phyloP scores from a whole-genome alignment of 2,329 filamentous ascomycete species.

The Cladophialophora yegresii region DNA sequence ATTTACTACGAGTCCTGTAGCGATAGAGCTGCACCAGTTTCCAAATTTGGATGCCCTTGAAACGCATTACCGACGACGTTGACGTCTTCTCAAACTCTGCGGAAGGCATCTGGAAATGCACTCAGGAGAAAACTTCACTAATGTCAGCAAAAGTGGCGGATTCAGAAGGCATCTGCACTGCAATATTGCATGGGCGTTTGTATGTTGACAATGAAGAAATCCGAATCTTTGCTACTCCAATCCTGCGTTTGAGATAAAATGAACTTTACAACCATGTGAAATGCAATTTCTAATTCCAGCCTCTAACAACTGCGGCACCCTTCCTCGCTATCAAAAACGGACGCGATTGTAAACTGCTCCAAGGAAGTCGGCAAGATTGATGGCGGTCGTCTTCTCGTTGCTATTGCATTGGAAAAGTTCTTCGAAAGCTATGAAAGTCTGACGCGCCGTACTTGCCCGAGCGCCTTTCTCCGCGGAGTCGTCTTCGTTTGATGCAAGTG shows the following conservation, averaged over 20 bases:
- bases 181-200: background rate
- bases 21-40: background rate
- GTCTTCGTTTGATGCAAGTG: too few species aligned
- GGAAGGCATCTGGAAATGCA: background rate
- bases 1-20: too few species aligned
- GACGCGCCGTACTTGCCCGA: background rate
- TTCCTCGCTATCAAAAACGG: slow-evolving; percentile 13
- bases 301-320: slow-evolving; percentile 2
- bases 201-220: background rate
- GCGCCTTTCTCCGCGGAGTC: too few species aligned
- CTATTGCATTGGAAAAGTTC: slow-evolving; percentile 6
- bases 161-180: background rate
- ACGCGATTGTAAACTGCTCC: slow-evolving; percentile 8
- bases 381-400: background rate
- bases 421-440: background rate
- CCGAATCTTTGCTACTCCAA: background rate
- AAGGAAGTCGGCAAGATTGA: slow-evolving; percentile 10
- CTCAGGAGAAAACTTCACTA: background rate
- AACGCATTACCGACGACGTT: background rate
- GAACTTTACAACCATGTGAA: slow-evolving; percentile 3
- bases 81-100: background rate
- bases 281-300: slow-evolving; percentile 5
- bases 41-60: background rate
- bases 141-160: background rate
- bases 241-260: background rate